These are phyloP conservation scores for Babesia divergens DNA, from an alignment of 169 alveolate genomes.

Conservation along the genomic window DNA sequence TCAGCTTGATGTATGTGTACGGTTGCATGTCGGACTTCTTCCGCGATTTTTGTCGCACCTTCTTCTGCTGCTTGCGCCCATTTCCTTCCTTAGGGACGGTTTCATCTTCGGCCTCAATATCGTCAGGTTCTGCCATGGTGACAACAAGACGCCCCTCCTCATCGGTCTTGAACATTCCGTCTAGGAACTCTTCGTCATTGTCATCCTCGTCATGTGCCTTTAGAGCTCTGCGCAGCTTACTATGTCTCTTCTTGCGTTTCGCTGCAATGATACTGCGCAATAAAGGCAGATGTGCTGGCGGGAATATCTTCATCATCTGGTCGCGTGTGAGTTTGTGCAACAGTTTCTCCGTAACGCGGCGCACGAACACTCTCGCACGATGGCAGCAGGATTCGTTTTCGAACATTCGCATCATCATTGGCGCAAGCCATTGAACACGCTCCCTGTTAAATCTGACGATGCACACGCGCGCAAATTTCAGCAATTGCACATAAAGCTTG, in stretches of 20 bases:
- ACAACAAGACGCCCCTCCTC: constrained; percentile 42
- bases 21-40: constrained; percentile 9
- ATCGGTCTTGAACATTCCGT: constrained; percentile 49
- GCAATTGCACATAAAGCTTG: constrained; percentile 35
- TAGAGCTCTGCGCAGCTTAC: constrained; percentile 15
- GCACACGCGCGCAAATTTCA: constrained; percentile 55
- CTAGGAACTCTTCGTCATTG: constrained; percentile 46
- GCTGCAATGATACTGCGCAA: constrained; percentile 37
- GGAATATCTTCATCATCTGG: constrained; percentile 44
- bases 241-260: constrained; percentile 8
- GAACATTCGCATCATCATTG: constrained; percentile 49
- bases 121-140: constrained; percentile 11
- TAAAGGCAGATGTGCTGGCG: constrained; percentile 55
- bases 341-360: constrained; percentile 54
- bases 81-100: neutral
- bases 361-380: constrained; percentile 47
- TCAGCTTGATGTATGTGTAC: constrained; percentile 52
- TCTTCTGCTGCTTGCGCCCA: neutral
- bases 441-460: constrained; percentile 41
- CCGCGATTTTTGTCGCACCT: constrained; percentile 11
- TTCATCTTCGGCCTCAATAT: constrained; percentile 7
- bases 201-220: constrained; percentile 24
- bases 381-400: constrained; percentile 44
- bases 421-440: constrained; percentile 47
- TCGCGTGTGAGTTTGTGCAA: constrained; percentile 45